These are phyloP conservation scores for Tulasnella sp. DNA, from an alignment of 768 basidiomycete genomes.

Conservation along the genomic window DNA sequence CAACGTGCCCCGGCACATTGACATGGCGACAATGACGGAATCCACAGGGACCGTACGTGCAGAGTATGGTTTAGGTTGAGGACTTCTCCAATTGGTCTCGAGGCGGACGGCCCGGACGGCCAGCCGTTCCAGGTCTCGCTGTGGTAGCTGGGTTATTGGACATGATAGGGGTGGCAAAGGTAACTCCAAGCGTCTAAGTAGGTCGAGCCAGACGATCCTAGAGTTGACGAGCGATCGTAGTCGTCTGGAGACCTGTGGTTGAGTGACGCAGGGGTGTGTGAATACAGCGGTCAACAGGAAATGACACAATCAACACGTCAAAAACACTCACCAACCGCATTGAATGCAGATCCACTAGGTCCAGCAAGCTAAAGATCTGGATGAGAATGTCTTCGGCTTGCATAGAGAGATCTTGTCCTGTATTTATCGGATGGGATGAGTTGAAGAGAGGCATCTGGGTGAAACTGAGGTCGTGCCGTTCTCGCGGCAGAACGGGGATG, in stretches of 20 bases:
- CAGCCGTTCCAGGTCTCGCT: neutral
- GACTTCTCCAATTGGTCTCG: conserved; percentile 19
- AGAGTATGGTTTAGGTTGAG: conserved; percentile 4
- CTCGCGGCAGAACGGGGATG: conserved; percentile 4
- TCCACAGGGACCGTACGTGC: conserved; percentile 16
- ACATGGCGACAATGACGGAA: conserved; percentile 18
- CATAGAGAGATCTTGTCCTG: neutral
- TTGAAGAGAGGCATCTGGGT: neutral
- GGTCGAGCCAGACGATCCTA: conserved; percentile 24
- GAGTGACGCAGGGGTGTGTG: conserved; percentile 12
- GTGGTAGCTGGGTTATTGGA: conserved; percentile 3
- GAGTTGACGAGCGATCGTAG: conserved; percentile 25
- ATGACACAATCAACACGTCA: neutral
- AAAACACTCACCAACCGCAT: conserved; percentile 25
- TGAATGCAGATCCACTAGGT: conserved; percentile 13
- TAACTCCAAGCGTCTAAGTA: conserved; percentile 1
- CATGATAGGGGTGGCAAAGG: conserved; percentile 14
- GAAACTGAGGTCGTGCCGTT: neutral
- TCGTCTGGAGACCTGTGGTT: conserved; percentile 18
- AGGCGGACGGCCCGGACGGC: conserved; percentile 24
- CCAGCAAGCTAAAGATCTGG: conserved; percentile 19
- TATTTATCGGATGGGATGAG: neutral
- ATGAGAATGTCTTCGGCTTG: conserved; percentile 22
- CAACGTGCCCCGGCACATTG: conserved; percentile 22
- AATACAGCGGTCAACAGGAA: neutral